Conservation (phyloP, 306 rosid species). For the Trifolium subterraneum region DNA sequence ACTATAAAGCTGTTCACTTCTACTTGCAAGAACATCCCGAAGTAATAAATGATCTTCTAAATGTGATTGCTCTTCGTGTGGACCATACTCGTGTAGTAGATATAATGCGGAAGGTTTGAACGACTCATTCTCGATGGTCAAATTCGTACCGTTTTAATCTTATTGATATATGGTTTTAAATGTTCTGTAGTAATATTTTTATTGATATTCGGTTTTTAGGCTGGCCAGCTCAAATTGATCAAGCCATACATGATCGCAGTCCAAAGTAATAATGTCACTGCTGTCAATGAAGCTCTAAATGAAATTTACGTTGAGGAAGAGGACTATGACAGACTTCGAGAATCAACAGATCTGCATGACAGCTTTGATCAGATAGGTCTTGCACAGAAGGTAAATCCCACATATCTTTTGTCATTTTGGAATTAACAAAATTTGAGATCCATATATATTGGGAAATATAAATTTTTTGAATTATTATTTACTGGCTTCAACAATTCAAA, state of each 20-base stretch:
- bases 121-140: conserved; percentile 4
- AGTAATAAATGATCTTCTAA: conserved; percentile 85
- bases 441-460: conserved; percentile 18
- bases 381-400: conserved; percentile 73
- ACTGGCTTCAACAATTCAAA: conserved; percentile 21
- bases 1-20: conserved; percentile 95
- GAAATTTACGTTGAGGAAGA: conserved; percentile 93
- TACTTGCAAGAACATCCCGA: conserved; percentile 97
- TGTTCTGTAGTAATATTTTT: conserved; percentile 15
- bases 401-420: conserved; percentile 35
- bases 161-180: conserved; percentile 25
- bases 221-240: conserved; percentile 87
- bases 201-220: conserved; percentile 51
- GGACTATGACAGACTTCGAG: conserved; percentile 93
- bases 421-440: conserved; percentile 52
- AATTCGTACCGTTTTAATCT: conserved; percentile 9
- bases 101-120: conserved; percentile 84
- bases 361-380: conserved; percentile 95
- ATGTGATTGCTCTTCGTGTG: conserved; percentile 93
- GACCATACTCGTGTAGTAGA: conserved; percentile 97
- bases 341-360: conserved; percentile 90
- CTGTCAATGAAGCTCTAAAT: conserved; percentile 94
- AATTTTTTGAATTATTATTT: conserved; percentile 27
- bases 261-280: conserved; percentile 94
- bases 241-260: conserved; percentile 98